Evolutionary conservation across 1,284 basidiomycete genomes (phyloP), one percentile per base, ranked within the genome.

Genomic region (Cystobasidiaceae sp.): DNA sequence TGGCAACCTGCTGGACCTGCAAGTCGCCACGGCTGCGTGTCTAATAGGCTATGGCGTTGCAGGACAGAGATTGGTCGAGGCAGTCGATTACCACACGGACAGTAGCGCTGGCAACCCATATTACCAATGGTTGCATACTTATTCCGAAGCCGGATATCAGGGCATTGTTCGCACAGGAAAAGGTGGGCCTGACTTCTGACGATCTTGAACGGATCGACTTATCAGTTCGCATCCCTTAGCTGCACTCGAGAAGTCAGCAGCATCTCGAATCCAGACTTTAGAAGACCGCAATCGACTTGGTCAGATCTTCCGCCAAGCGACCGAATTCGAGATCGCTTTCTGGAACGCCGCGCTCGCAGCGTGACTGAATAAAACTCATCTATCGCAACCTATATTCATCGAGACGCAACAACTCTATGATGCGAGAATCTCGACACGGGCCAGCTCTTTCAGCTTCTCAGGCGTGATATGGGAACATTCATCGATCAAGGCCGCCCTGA

Each of bases 41-140:
- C 80, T 96, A 15, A 78, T 96, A 0, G 93, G 93, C 0, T 97
- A 97, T 73, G 93, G 91, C n/a, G 90, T 96, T 75, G 89, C 94
- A 0, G 93, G 92, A 0, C 78, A 90, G 44, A 70, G 73, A 55
- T 66, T 93, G 84, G 87, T 78, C 89, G 48, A 82, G 82, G 75
- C 82, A 11, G 62, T 66, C 1, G 75, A 80, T 80, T 82, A 86
- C 5, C 82, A 81, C 0, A 93, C 11, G 11, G 37, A 11, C n/a
- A n/a, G n/a, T n/a, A n/a, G n/a, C n/a, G n/a, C n/a, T n/a, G n/a
- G n/a, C n/a, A n/a, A 39, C 37, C 11, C 11, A n/a, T 39, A 39
- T n/a, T 11, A 39, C n/a, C 11, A 39, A n/a, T 39, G 37, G 37
- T 11, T 39, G 11, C 37, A 39, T 11, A 39, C 37, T 11, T 39